phyloP scores from a whole-genome alignment of 2,329 filamentous ascomycete species.

The Metarhizium humberi region DNA sequence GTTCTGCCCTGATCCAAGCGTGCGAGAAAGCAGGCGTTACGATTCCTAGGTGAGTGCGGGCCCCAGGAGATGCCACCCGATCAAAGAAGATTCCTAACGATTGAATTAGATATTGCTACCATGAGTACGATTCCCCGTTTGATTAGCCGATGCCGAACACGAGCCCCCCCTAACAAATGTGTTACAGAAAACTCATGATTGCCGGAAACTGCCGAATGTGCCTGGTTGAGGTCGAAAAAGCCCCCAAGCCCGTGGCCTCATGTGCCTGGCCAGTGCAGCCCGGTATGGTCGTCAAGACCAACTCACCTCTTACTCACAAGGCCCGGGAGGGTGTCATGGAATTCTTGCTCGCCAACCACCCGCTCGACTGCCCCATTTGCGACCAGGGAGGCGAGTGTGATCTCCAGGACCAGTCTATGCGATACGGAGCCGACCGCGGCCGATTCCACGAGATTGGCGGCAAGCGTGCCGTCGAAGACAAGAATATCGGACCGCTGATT shows the following conservation, averaged over 20 bases:
- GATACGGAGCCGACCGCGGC: slow-evolving; percentile 91
- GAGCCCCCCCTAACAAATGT: slow-evolving; percentile 32
- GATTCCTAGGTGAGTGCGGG: slow-evolving; percentile 59
- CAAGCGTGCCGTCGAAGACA: slow-evolving; percentile 97
- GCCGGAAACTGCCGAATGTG: slow-evolving; percentile 99
- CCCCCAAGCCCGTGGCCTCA: slow-evolving; percentile 93
- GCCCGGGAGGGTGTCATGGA: slow-evolving; percentile 99
- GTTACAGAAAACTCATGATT: slow-evolving; percentile 84
- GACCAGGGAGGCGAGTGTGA: slow-evolving; percentile 99
- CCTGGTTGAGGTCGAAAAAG: slow-evolving; percentile 92
- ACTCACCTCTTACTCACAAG: slow-evolving; percentile 93
- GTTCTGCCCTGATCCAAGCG: slow-evolving; percentile 94
- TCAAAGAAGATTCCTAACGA: neutral
- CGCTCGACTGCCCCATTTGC: slow-evolving; percentile 92
- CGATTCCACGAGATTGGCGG: slow-evolving; percentile 93
- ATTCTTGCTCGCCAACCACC: slow-evolving; percentile 92
- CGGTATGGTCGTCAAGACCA: slow-evolving; percentile 98
- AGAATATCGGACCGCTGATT: slow-evolving; percentile 96
- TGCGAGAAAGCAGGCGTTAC: slow-evolving; percentile 95
- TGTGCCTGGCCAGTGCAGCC: slow-evolving; percentile 98
- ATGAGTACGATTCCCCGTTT: slow-evolving; percentile 59
- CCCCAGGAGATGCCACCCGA: neutral
- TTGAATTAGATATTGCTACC: slow-evolving; percentile 81
- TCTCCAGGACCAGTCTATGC: slow-evolving; percentile 98
- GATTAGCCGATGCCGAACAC: slow-evolving; percentile 13